phyloP scores from a whole-genome alignment of 169 alveolate species.

The Plasmodium fragile region DNA sequence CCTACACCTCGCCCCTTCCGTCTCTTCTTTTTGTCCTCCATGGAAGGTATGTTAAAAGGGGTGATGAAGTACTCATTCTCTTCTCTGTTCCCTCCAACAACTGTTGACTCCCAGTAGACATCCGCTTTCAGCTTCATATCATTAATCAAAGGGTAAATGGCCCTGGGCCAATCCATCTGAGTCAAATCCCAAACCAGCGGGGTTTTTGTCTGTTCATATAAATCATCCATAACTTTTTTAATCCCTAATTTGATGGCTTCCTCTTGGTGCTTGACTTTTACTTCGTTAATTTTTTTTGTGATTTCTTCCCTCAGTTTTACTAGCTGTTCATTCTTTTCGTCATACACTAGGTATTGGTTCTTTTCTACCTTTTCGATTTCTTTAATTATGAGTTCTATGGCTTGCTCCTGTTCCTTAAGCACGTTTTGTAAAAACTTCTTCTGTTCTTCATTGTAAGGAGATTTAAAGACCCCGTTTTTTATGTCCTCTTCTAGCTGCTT shows the following conservation, averaged over 20 bases:
- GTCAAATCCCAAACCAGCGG: conserved; percentile 85
- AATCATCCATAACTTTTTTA: conserved; percentile 50
- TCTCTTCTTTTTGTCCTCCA: conserved; percentile 81
- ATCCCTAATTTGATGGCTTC: conserved; percentile 46
- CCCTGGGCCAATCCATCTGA: conserved; percentile 80
- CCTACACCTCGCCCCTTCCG: conserved; percentile 88
- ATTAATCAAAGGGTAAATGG: conserved; percentile 77
- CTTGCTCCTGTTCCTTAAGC: conserved; percentile 77
- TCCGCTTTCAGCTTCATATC: conserved; percentile 80
- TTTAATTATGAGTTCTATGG: conserved; percentile 72
- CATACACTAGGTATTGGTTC: conserved; percentile 75
- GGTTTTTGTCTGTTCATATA: conserved; percentile 76
- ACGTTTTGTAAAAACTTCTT: conserved; percentile 73
- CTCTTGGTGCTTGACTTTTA: conserved; percentile 67
- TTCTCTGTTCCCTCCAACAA: conserved; percentile 83
- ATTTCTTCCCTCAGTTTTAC: conserved; percentile 79
- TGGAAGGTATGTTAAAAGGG: conserved; percentile 79
- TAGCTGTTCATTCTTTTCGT: conserved; percentile 79
- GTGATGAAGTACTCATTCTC: conserved; percentile 79
- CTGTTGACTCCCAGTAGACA: conserved; percentile 84
- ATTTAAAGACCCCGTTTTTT: conserved; percentile 80
- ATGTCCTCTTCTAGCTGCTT: conserved; percentile 43
- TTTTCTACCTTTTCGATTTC: conserved; percentile 79
- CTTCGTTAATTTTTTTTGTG: conserved; percentile 68
- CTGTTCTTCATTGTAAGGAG: conserved; percentile 81